Evolutionary conservation across 1,139 yeast genomes (phyloP).

Genomic region (Blastobotrys elegans): DNA sequence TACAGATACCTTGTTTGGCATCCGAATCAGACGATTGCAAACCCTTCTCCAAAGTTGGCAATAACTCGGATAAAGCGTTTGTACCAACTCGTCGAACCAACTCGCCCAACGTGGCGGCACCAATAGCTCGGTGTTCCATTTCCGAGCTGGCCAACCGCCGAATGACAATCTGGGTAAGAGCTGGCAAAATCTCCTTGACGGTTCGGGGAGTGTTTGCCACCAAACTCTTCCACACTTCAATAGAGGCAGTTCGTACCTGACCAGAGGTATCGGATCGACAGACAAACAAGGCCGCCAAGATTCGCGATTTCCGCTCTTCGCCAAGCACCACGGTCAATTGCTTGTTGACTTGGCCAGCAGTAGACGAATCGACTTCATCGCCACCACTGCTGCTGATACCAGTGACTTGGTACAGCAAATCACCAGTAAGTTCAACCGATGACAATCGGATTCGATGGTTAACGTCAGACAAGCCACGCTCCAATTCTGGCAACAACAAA

Average conservation of each 20-base stretch:
- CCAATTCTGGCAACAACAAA: slow-evolving; percentile 87
- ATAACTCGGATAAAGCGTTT: slow-evolving; percentile 72
- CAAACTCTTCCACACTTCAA: slow-evolving; percentile 95
- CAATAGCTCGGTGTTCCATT: slow-evolving; percentile 74
- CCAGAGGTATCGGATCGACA: slow-evolving; percentile 92
- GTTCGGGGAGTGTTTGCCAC: slow-evolving; percentile 96
- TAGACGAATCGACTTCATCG: slow-evolving; percentile 50
- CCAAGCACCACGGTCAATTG: slow-evolving; percentile 79
- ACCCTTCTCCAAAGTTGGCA: slow-evolving; percentile 78
- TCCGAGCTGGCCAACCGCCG: slow-evolving; percentile 77
- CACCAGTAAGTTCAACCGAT: slow-evolving; percentile 96
- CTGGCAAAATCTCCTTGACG: slow-evolving; percentile 87
- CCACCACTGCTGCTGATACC: slow-evolving; percentile 49
- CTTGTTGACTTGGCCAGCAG: slow-evolving; percentile 57
- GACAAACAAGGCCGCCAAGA: slow-evolving; percentile 77
- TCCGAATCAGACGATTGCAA: slow-evolving; percentile 61
- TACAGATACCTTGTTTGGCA: slow-evolving; percentile 93
- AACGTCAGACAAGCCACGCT: slow-evolving; percentile 77
- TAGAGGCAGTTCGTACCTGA: slow-evolving; percentile 83
- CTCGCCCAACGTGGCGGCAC: slow-evolving; percentile 93
- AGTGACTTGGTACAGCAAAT: slow-evolving; percentile 86
- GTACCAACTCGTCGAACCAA: slow-evolving; percentile 93
- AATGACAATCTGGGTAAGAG: slow-evolving; percentile 75
- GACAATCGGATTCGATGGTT: slow-evolving; percentile 87
- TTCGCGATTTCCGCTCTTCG: slow-evolving; percentile 78